phyloP scores from a whole-genome alignment of 2,329 filamentous ascomycete species.

The Rosellinia necatrix region DNA sequence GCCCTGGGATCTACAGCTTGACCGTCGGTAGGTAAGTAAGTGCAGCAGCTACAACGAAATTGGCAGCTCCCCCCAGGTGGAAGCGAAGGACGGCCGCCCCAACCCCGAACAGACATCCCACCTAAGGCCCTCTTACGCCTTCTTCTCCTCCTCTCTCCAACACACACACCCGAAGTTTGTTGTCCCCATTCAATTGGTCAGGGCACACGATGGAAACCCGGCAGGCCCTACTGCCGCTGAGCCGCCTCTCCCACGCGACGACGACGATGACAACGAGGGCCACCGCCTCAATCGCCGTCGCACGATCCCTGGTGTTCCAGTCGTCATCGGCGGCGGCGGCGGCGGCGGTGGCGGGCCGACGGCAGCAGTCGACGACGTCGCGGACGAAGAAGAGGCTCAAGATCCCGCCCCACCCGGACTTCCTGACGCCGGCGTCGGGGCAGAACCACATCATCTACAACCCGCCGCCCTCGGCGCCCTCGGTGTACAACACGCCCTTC shows the following conservation, averaged over 20 bases:
- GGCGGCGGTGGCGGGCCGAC: slow-evolving; percentile 33
- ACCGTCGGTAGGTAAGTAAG: too few species aligned
- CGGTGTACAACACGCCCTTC: slow-evolving; percentile 69
- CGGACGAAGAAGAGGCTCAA: slow-evolving; percentile 63
- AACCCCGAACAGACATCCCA: neutral
- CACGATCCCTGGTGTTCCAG: neutral
- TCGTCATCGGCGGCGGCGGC: slow-evolving; percentile 8
- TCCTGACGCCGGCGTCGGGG: slow-evolving; percentile 46
- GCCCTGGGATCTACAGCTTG: slow-evolving; percentile 9
- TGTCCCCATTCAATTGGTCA: slow-evolving; percentile 1
- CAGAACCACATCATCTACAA: slow-evolving; percentile 58
- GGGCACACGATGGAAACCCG: slow-evolving; percentile 38
- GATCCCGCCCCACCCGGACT: slow-evolving; percentile 64
- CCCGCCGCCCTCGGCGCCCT: slow-evolving; percentile 57
- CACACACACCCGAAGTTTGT: neutral
- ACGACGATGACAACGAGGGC: too few species aligned
- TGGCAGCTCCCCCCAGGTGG: neutral
- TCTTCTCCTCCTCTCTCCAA: neutral
- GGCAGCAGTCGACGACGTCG: slow-evolving; percentile 56
- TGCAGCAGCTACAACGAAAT: slow-evolving; percentile 3
- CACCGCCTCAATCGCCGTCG: slow-evolving; percentile 2
- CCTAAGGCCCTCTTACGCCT: too few species aligned
- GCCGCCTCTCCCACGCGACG: slow-evolving; percentile 15
- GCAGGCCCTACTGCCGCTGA: slow-evolving; percentile 34
- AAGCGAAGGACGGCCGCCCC: slow-evolving; percentile 6